Conservation (phyloP, 2,329 filamentous ascomycete species). For the Pseudocercospora cruenta region DNA sequence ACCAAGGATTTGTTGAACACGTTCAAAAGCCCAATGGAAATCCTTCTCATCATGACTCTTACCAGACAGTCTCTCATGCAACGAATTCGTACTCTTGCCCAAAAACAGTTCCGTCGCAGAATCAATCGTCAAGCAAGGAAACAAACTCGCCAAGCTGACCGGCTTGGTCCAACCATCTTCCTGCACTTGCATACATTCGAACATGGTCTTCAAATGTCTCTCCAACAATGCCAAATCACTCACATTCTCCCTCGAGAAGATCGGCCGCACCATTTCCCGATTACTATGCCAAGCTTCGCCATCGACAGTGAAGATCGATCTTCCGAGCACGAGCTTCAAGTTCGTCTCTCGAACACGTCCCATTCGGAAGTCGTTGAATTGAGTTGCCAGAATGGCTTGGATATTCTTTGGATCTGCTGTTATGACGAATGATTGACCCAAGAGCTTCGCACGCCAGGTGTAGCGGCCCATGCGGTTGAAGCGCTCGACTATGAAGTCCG, state of each 20-base stretch:
- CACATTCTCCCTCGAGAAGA: slow-evolving; percentile 42
- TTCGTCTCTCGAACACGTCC: slow-evolving; percentile 10
- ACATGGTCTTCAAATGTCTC: slow-evolving; percentile 37
- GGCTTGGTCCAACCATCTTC: slow-evolving; percentile 33
- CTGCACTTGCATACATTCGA: slow-evolving; percentile 32
- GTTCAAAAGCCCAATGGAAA: slow-evolving; percentile 18
- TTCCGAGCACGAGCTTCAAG: slow-evolving; percentile 6
- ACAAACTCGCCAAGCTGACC: slow-evolving; percentile 46
- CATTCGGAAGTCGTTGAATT: slow-evolving; percentile 16
- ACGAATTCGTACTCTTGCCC: slow-evolving; percentile 27
- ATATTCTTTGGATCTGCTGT: slow-evolving; percentile 17
- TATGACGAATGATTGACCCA: slow-evolving; percentile 9
- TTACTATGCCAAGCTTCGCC: slow-evolving; percentile 41
- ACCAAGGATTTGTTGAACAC: slow-evolving; percentile 9
- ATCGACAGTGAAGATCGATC: slow-evolving; percentile 33
- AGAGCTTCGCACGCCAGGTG: slow-evolving; percentile 4
- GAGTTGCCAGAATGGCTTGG: slow-evolving; percentile 17
- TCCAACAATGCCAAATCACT: slow-evolving; percentile 40
- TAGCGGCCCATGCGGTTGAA: slow-evolving; percentile 13
- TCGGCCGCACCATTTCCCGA: slow-evolving; percentile 40
- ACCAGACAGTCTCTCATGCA: slow-evolving; percentile 20
- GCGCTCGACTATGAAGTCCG: slow-evolving; percentile 13
- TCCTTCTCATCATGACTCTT: slow-evolving; percentile 3
- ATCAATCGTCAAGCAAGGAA: slow-evolving; percentile 68
- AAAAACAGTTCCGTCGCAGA: slow-evolving; percentile 66